Base-by-base conservation (phyloP, 495 filamentous ascomycete species). In the Margaritispora aquatica region DNA sequence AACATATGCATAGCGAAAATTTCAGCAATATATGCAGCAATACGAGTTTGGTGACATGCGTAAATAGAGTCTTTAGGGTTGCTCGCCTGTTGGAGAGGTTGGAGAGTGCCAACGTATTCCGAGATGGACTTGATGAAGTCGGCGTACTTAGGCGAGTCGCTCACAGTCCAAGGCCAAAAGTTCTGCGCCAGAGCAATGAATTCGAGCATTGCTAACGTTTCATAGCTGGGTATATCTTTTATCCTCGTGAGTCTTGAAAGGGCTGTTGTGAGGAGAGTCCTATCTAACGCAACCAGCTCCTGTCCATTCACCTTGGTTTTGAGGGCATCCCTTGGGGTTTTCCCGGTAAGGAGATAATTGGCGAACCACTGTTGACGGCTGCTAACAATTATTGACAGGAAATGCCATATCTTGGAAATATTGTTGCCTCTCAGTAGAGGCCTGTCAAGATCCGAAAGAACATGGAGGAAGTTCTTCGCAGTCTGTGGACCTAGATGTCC, bases 321-420 rank as follows among this genome's bases (percentile, higher is more conserved):
- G 62, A 90, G 69, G 1, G 84, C 82, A 51, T 92, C 82, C 53
- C 85, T 81, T 17, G 94, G 89, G 0, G 89, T 89, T 59, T 84
- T 85, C 23, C 94, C 94, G 2, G 92, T 96, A 24, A 97, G 84
- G 51, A 97, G 80, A 67, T 90, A 93, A 47, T 96, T 90, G 0
- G 93, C 85, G 74, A 99, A 86, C 87, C 95, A 97, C 67, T 96
- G 91, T 63, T 99, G 94, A 55, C 90, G 86, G 66, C 89, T 92
- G 66, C 89, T 88, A 49, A 97, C 81, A 49, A 96, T 83, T n/a
- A 84, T 85, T 26, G 93, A 87, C 29, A 97, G 83, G 57, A 99
- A 83, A 53, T 79, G 82, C 94, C 94, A 97, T 51, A 91, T 86
- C 22, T 77, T 75, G 51, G 82, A 77, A 22, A 86, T 79, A 41